Percentiles rank a stretch among this genome's conserved stretches.
Evolutionary conservation across 148 eudicot genomes (phyloP).

Genomic region (Silene uniflora): DNA sequence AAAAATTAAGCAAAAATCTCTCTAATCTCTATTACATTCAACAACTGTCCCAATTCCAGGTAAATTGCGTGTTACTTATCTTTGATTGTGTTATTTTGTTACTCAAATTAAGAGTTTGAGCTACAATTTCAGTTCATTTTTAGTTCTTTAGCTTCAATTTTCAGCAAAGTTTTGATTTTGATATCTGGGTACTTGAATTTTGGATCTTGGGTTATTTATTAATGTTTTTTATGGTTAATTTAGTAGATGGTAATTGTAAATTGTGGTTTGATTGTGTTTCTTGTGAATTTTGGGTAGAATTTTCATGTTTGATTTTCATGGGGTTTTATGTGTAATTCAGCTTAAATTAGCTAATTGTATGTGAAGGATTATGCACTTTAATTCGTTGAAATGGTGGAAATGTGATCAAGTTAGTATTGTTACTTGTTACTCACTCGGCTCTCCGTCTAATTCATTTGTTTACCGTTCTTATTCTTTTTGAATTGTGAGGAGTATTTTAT

Average conservation of each 20-base stretch:
- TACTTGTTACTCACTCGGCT: too few species aligned
- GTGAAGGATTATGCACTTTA: neutral
- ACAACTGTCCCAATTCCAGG: neutral
- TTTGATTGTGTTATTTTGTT: neutral
- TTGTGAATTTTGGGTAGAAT: neutral
- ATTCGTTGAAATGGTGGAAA: neutral
- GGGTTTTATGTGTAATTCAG: neutral
- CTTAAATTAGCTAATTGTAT: neutral
- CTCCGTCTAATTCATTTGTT: too few species aligned
- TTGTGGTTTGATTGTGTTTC: neutral
- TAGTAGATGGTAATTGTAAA: neutral
- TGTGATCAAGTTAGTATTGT: neutral
- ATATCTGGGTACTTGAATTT: slow-evolving; percentile 15
- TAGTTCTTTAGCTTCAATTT: slow-evolving; percentile 6
- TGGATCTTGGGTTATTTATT: slow-evolving; percentile 13
- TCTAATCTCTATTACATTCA: neutral
- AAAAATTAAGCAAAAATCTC: neutral
- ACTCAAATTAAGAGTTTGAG: neutral
- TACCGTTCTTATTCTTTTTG: too few species aligned
- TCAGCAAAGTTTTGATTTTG: neutral
- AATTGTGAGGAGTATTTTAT: too few species aligned
- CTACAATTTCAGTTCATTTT: slow-evolving; percentile 2
- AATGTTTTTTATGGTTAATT: neutral
- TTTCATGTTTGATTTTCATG: neutral
- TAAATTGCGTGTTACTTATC: neutral